These are phyloP conservation scores for Sporothrix brunneoviolacea DNA, from an alignment of 2,329 filamentous ascomycete genomes.

Conservation along the genomic window DNA sequence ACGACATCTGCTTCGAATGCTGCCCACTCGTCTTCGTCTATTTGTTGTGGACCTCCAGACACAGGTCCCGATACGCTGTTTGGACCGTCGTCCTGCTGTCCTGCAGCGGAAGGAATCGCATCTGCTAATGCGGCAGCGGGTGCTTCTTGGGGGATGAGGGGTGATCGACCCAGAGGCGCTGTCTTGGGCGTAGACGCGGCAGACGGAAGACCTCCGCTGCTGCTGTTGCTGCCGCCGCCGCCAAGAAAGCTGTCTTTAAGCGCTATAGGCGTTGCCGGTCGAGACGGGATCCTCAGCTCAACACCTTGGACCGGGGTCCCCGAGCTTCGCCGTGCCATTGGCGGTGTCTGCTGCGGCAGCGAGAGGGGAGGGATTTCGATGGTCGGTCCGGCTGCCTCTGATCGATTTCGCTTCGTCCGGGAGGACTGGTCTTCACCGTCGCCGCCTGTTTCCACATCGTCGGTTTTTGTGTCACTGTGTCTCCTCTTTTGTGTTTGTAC, in stretches of 20 bases:
- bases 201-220: conserved; percentile 22
- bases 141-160: conserved; percentile 30
- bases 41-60: conserved; percentile 13
- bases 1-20: conserved; percentile 70
- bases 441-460: conserved; percentile 15
- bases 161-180: conserved; percentile 31
- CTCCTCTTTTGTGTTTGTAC: conserved; percentile 25
- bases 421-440: conserved; percentile 23
- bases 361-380: not conserved
- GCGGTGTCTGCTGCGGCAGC: conserved; percentile 29
- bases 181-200: conserved; percentile 37
- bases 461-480: conserved; percentile 20
- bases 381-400: conserved; percentile 10
- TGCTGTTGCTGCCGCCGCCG: conserved; percentile 18
- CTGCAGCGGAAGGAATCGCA: no score
- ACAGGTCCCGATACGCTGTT: no score
- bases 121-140: no score
- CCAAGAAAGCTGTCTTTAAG: conserved; percentile 17
- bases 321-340: conserved; percentile 41
- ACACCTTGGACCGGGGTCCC: conserved; percentile 48
- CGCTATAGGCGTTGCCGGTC: conserved; percentile 52
- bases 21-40: conserved; percentile 78
- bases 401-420: conserved; percentile 41
- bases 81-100: no score
- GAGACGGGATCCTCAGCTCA: conserved; percentile 57